Base-by-base conservation (phyloP, 371 early-diverging fungal genomes). In the Choanephora cucurbitarum region DNA sequence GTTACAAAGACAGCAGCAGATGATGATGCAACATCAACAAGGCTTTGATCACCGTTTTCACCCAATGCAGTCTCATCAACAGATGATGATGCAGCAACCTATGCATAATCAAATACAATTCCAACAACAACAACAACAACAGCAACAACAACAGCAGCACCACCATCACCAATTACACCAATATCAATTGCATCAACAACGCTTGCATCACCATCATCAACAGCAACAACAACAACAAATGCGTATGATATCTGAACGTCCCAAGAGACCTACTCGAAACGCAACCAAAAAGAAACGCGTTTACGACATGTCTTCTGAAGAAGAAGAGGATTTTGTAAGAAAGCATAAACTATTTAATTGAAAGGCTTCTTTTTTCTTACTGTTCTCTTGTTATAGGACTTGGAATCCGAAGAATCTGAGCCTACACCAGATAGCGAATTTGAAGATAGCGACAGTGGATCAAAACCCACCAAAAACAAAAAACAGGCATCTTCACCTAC, bases 301-400 rank as follows among this genome's bases (percentile, higher is more conserved):
- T 31, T 75, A 78, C 28, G 79, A 78, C 17, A 68, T 70, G 40
- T 69, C 79, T 11, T 75, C 79, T 9, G 75, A 66, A 22, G 70
- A 78, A 21, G 79, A 74, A 49, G 72, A 65, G 10, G 78, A 75
- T 17, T 55, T 67, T 57, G 72, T 60, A 44, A 57, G 39, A 34
- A 33, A 37, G 28, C 1, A 15, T 21, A 40, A 46, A 34, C 33
- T n/a, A n/a, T n/a, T n/a, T n/a, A n/a, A n/a, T n/a, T n/a, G n/a
- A n/a, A n/a, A n/a, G n/a, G n/a, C n/a, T n/a, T n/a, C n/a, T n/a
- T n/a, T n/a, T n/a, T n/a, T n/a, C n/a, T n/a, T n/a, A n/a, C n/a
- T n/a, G n/a, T 40, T 21, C 23, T 23, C 50, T 18, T 15, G 1
- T 5, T 1, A 5, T 45, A 55, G 49, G 51, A 55, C 39, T 47